These are phyloP conservation scores for Maudiozyma turicensis DNA, from an alignment of 805 yeast genomes.

Conservation along the genomic window DNA sequence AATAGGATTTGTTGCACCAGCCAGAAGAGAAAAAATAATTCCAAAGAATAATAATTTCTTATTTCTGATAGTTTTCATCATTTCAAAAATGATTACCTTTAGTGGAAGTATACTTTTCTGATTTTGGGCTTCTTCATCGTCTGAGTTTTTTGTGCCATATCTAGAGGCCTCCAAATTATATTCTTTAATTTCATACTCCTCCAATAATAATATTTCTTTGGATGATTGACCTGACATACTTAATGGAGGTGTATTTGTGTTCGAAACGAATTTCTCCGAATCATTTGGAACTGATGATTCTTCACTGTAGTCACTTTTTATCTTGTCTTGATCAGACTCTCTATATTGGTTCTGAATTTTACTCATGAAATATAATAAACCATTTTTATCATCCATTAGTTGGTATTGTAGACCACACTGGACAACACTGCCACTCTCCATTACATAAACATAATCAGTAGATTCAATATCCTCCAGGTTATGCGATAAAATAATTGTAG, in stretches of 20 bases:
- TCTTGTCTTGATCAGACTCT: not conserved
- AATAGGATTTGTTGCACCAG: conserved; percentile 62
- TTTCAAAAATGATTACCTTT: conserved; percentile 18
- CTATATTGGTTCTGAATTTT: conserved; percentile 2
- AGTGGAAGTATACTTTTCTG: conserved; percentile 19
- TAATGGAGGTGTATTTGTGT: not conserved
- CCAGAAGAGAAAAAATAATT: conserved; percentile 38
- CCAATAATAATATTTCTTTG: not conserved
- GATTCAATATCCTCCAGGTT: conserved; percentile 48
- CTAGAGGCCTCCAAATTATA: too few species aligned
- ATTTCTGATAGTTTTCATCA: conserved; percentile 19
- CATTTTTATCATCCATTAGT: conserved; percentile 15
- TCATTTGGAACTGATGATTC: not conserved
- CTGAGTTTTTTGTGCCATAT: not conserved
- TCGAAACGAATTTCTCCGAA: not conserved
- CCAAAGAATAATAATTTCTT: conserved; percentile 39
- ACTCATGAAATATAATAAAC: conserved; percentile 9
- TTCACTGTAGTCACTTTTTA: not conserved
- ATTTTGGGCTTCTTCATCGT: not conserved
- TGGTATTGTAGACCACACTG: conserved; percentile 35
- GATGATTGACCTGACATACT: not conserved
- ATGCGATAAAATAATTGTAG: conserved; percentile 80
- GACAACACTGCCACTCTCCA: conserved; percentile 50
- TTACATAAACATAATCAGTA: conserved; percentile 47
- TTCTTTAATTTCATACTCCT: not conserved